Conservation (phyloP, 176 grass and related monocot genomes). For the Carex pumila region DNA sequence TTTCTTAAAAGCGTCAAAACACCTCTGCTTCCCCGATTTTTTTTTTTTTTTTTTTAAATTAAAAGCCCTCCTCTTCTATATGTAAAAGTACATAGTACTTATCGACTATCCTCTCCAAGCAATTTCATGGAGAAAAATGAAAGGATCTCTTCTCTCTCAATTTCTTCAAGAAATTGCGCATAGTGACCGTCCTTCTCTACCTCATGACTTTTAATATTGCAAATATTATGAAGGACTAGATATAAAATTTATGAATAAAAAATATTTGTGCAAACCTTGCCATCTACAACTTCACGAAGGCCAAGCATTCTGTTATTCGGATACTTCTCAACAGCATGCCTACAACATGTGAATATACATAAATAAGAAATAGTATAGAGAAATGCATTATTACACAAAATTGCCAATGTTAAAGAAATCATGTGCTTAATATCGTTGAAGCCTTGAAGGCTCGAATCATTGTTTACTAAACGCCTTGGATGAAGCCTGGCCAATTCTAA, state of each 20-base stretch:
- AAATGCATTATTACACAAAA: background rate
- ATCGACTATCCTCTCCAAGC: too few relatives aligned
- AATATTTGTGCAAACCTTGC: slow-evolving; percentile 40
- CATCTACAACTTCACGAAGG: slow-evolving; percentile 49
- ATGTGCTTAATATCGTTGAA: background rate
- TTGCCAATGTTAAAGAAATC: background rate
- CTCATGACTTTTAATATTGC: background rate
- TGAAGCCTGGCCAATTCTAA: too few relatives aligned
- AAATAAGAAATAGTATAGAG: background rate
- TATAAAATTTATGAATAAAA: background rate
- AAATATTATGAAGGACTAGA: background rate
- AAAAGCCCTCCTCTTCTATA: too few relatives aligned
- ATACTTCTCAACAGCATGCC: slow-evolving; percentile 52
- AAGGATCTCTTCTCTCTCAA: too few relatives aligned
- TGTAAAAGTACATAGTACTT: too few relatives aligned
- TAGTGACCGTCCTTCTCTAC: too few relatives aligned
- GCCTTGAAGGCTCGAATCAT: too few relatives aligned
- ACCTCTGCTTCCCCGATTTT: too few relatives aligned
- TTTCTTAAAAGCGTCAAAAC: too few relatives aligned
- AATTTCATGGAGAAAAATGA: too few relatives aligned
- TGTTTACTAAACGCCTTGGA: background rate
- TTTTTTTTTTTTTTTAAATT: too few relatives aligned
- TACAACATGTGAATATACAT: background rate
- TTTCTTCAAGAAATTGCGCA: too few relatives aligned
- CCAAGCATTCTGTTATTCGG: slow-evolving; percentile 79